Conservation (phyloP, 768 basidiomycete genomes). For the Kwoniella botswanensis region DNA sequence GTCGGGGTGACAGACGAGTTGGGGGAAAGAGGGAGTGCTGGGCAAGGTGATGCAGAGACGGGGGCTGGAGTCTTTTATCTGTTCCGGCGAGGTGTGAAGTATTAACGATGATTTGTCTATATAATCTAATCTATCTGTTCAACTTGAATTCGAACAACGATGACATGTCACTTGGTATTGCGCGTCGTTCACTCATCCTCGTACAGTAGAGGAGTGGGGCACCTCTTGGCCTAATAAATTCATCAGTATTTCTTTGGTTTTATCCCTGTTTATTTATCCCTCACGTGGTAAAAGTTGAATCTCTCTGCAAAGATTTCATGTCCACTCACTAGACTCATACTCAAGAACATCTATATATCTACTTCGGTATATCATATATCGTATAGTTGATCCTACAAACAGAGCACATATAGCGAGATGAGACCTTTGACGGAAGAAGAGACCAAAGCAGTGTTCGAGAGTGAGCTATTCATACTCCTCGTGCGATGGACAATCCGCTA, state of each 20-base stretch:
- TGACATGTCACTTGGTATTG: constrained; percentile 2
- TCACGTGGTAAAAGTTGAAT: constrained; percentile 30
- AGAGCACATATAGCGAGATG: constrained; percentile 63
- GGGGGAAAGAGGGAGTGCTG: not conserved
- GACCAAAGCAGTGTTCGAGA: constrained; percentile 92
- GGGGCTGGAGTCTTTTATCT: not conserved
- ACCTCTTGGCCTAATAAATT: not conserved
- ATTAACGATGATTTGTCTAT: no score
- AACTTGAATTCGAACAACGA: constrained; percentile 1
- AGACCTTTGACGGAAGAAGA: constrained; percentile 96
- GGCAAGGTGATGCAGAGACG: no score
- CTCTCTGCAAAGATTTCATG: constrained; percentile 9
- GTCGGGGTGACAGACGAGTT: not conserved
- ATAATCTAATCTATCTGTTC: no score
- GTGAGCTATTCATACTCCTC: no score
- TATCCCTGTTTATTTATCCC: constrained; percentile 18
- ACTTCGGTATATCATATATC: not conserved
- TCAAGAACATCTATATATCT: not conserved
- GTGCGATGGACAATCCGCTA: no score
- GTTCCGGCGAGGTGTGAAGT: not conserved
- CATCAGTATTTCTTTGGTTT: constrained; percentile 5
- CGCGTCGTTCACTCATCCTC: not conserved
- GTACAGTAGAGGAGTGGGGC: constrained; percentile 2
- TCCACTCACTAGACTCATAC: not conserved
- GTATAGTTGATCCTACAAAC: not conserved